phyloP scores from a whole-genome alignment of 2,329 filamentous ascomycete genomes.

The Rhytidhysteron rufulum region DNA sequence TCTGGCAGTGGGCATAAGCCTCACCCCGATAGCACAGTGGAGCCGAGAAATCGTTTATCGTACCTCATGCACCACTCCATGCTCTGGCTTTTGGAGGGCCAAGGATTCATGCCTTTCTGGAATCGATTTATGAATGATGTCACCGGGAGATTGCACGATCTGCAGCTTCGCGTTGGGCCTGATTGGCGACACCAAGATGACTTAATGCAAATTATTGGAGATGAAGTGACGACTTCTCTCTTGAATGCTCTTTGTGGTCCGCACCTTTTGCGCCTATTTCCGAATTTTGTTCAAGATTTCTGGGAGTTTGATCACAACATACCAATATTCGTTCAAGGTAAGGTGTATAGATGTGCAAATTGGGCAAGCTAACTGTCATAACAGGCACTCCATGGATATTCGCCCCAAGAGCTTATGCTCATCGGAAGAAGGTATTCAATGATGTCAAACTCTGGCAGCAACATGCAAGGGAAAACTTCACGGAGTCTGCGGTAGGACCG shows the following conservation, averaged over 20 bases:
- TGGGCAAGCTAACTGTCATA: background rate
- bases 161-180: background rate
- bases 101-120: conserved; percentile 1
- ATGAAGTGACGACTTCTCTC: conserved; percentile 6
- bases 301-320: conserved; percentile 7
- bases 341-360: background rate
- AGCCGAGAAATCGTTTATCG: background rate
- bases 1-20: background rate
- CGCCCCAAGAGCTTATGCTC: conserved; percentile 1
- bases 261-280: conserved; percentile 5
- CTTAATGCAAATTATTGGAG: conserved; percentile 7
- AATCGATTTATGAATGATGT: background rate
- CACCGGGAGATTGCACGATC: background rate
- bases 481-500: background rate
- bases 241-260: conserved; percentile 8
- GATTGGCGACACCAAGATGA: background rate
- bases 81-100: background rate
- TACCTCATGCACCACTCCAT: background rate
- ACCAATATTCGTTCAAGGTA: no score
- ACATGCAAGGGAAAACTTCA: conserved; percentile 12
- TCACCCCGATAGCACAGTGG: background rate
- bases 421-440: conserved; percentile 1
- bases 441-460: conserved; percentile 6
- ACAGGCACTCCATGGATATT: conserved; percentile 4
- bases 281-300: conserved; percentile 6